These are phyloP conservation scores for Penicillium aurantiogriseum DNA, from an alignment of 2,329 filamentous ascomycete genomes.

Conservation along the genomic window DNA sequence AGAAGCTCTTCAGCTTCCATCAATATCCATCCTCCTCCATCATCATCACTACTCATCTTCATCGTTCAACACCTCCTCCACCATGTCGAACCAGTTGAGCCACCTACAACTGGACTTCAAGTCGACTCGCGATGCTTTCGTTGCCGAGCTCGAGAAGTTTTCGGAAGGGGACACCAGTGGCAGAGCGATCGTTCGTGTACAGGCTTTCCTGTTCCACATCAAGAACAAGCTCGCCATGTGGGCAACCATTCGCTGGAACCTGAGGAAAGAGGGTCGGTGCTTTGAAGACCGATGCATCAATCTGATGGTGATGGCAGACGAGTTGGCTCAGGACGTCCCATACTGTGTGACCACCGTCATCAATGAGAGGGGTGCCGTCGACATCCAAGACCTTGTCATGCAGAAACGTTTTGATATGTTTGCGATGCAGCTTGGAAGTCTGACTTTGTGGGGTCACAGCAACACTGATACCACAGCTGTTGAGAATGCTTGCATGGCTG, in stretches of 20 bases:
- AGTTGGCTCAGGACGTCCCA: not conserved
- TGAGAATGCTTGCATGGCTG: not conserved
- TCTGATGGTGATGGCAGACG: not conserved
- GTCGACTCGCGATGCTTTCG: not conserved
- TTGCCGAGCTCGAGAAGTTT: not conserved
- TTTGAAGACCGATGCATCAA: not conserved
- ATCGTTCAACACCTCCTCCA: not conserved
- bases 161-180: not conserved
- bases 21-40: not conserved
- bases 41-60: not conserved
- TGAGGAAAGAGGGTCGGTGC: not conserved
- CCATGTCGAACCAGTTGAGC: no score
- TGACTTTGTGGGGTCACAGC: not conserved
- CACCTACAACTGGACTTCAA: not conserved
- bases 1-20: not conserved
- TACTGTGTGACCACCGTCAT: not conserved
- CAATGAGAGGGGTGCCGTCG: not conserved
- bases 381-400: rapidly evolving
- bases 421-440: not conserved
- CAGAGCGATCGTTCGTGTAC: not conserved
- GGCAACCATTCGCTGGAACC: not conserved
- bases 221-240: not conserved
- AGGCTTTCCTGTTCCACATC: not conserved
- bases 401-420: not conserved
- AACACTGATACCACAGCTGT: not conserved